phyloP scores from a whole-genome alignment of 352 stramenopile genomes.

The Phytophthora kernoviae region DNA sequence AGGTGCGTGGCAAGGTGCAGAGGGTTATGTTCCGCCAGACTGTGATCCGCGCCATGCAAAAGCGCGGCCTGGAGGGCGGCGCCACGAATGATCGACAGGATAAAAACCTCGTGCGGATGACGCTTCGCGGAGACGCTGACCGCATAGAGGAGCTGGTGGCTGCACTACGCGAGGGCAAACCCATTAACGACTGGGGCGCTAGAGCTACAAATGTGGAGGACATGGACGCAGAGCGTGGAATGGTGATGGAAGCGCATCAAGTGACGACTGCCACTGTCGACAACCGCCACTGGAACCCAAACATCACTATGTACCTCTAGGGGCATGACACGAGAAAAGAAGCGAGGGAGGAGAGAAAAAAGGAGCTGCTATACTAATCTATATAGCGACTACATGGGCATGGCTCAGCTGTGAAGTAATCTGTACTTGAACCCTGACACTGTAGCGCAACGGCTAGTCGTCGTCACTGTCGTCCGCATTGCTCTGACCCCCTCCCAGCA shows the following conservation, averaged over 20 bases:
- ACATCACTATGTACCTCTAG: conserved; percentile 78
- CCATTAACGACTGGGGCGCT: conserved; percentile 78
- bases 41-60: conserved; percentile 76
- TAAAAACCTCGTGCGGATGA: conserved; percentile 65
- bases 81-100: conserved; percentile 71
- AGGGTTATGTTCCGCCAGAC: conserved; percentile 87
- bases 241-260: conserved; percentile 53
- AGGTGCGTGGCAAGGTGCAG: conserved; percentile 76
- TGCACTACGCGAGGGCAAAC: conserved; percentile 43
- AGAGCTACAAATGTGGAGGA: conserved; percentile 47
- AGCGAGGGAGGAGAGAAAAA: conserved; percentile 10
- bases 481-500: conserved; percentile 67
- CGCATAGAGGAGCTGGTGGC: conserved; percentile 54
- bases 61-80: conserved; percentile 59
- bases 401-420: neutral
- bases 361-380: conserved; percentile 21
- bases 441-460: conserved; percentile 42
- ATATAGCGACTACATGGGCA: conserved; percentile 22
- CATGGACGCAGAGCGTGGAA: conserved; percentile 38
- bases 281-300: conserved; percentile 70
- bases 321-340: neutral
- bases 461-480: conserved; percentile 77
- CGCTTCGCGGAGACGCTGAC: conserved; percentile 46
- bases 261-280: conserved; percentile 79
- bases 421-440: conserved; percentile 5